Evolutionary conservation across 768 basidiomycete species (phyloP).

Genomic region (Hygrocybe coccinea): DNA sequence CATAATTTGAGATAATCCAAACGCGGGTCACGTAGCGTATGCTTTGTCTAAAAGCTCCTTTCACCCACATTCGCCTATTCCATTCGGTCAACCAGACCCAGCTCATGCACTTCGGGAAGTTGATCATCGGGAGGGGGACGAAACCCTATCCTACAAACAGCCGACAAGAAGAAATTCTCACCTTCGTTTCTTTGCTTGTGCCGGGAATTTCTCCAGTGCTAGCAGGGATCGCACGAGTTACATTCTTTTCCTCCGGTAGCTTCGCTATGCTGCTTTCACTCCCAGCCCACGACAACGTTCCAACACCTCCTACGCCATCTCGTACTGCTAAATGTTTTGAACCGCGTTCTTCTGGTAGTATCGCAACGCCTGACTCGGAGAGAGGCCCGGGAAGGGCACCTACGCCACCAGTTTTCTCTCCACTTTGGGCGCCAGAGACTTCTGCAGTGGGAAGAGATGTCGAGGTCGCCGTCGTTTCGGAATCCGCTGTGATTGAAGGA

Average conservation of each 20-base stretch:
- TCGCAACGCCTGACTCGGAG: conserved; percentile 44
- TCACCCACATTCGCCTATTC: no score
- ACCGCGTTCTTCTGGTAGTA: conserved; percentile 44
- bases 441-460: conserved; percentile 7
- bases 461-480: not conserved
- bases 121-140: no score
- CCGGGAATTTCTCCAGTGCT: not conserved
- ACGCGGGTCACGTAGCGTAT: no score
- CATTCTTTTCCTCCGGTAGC: not conserved
- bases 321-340: not conserved
- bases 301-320: conserved; percentile 29
- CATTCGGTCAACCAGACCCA: no score
- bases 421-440: conserved; percentile 1
- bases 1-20: no score
- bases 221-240: not conserved
- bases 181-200: not conserved
- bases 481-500: not conserved
- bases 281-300: conserved; percentile 38
- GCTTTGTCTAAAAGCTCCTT: no score
- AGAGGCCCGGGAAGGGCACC: conserved; percentile 46
- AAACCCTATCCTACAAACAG: not conserved
- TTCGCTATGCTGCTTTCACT: conserved; percentile 23
- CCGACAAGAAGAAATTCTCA: not conserved
- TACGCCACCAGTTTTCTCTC: conserved; percentile 32
- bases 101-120: no score